Conservation (phyloP, 257 asterid species). For the Euphrasia confusa region DNA sequence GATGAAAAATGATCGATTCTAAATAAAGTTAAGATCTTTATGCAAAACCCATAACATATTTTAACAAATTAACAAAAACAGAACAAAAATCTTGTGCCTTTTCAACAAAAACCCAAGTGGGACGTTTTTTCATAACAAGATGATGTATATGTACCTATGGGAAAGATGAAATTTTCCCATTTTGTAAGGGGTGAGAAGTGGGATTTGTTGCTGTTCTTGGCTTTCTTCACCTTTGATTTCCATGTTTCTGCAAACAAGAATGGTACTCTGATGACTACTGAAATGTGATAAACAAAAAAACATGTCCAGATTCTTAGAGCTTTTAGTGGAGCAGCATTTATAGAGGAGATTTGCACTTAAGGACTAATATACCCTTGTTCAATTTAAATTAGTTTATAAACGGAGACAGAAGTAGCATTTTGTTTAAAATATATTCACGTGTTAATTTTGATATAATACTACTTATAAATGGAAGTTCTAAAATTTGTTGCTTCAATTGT, state of each 20-base stretch:
- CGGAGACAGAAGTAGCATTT: too few species aligned
- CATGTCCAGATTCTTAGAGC: too few species aligned
- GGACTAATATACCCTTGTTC: not conserved
- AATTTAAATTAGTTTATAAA: too few species aligned
- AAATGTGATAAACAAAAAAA: not conserved
- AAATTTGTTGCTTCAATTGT: too few species aligned
- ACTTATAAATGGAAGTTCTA: too few species aligned
- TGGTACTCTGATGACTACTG: not conserved
- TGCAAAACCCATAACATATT: not conserved
- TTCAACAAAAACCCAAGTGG: not conserved
- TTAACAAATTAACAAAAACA: not conserved
- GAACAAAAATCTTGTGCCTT: not conserved
- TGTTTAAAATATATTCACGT: too few species aligned
- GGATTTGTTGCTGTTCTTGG: slow-evolving; percentile 30
- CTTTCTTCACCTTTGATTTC: slow-evolving; percentile 27
- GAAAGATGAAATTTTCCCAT: slow-evolving; percentile 45
- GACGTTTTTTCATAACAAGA: not conserved
- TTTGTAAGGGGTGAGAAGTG: slow-evolving; percentile 47
- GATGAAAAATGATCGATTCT: not conserved
- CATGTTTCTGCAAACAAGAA: slow-evolving; percentile 27
- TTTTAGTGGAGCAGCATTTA: not conserved
- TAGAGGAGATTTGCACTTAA: not conserved
- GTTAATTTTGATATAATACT: too few species aligned
- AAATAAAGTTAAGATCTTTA: not conserved
- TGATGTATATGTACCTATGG: slow-evolving; percentile 34